Percentiles rank a stretch among this genome's conserved stretches.
Conservation (phyloP, 768 basidiomycete species). For the Tephrocybe sp. region DNA sequence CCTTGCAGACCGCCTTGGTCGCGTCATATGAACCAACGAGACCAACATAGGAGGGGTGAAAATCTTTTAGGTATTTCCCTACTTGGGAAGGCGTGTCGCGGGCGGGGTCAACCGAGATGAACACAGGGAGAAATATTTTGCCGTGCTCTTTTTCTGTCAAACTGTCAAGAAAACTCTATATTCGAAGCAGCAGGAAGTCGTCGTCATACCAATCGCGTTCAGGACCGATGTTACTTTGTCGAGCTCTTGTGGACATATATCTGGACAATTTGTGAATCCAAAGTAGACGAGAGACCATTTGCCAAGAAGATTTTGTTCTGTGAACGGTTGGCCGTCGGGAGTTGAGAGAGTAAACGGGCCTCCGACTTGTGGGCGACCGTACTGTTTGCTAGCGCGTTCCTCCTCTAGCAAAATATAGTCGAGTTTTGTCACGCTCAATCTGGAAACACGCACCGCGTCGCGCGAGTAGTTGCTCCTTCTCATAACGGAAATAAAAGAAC, state of each 20-base stretch:
- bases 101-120: slow-evolving; percentile 96
- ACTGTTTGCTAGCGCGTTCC: slow-evolving; percentile 68
- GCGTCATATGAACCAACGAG: slow-evolving; percentile 82
- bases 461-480: slow-evolving; percentile 79
- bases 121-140: slow-evolving; percentile 80
- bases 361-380: slow-evolving; percentile 87
- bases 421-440: slow-evolving; percentile 1
- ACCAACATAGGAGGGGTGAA: slow-evolving; percentile 89
- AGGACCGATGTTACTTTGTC: slow-evolving; percentile 90
- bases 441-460: slow-evolving; percentile 59
- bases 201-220: slow-evolving; percentile 70
- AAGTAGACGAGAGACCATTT: slow-evolving; percentile 95
- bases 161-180: background rate
- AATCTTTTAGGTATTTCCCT: slow-evolving; percentile 72
- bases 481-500: slow-evolving; percentile 84
- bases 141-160: slow-evolving; percentile 66
- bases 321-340: slow-evolving; percentile 69
- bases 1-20: slow-evolving; percentile 88
- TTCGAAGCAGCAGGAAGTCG: background rate
- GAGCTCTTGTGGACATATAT: slow-evolving; percentile 97
- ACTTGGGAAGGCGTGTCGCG: slow-evolving; percentile 72
- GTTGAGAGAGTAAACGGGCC: slow-evolving; percentile 83
- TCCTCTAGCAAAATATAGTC: slow-evolving; percentile 48
- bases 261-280: slow-evolving; percentile 99
- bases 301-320: slow-evolving; percentile 81